A percentile compares a stretch with the other conserved stretches of the same genome.
phyloP scores from a whole-genome alignment of 2,329 filamentous ascomycete species.

The Macrophomina tecta region DNA sequence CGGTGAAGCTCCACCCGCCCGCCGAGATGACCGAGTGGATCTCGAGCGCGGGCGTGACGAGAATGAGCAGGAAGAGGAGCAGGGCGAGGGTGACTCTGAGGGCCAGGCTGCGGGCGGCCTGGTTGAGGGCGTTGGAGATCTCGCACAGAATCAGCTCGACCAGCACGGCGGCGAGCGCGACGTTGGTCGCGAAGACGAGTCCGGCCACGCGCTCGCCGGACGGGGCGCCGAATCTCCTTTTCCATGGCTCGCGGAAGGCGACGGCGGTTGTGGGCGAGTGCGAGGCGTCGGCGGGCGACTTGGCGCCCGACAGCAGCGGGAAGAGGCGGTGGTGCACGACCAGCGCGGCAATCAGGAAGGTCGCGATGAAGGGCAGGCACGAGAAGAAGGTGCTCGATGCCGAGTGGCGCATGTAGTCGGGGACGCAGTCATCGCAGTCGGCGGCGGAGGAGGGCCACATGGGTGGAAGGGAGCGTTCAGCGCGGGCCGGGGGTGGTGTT shows the following conservation, averaged over 20 bases:
- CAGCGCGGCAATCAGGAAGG: slow-evolving; percentile 68
- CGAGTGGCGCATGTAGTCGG: slow-evolving; percentile 52
- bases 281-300: slow-evolving; percentile 54
- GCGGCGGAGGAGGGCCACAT: slow-evolving; percentile 47
- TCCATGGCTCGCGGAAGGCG: slow-evolving; percentile 30
- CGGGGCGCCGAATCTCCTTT: slow-evolving; percentile 15
- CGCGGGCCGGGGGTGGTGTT: not conserved
- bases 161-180: slow-evolving; percentile 77
- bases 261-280: slow-evolving; percentile 60
- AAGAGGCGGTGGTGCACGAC: slow-evolving; percentile 73
- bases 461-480: slow-evolving; percentile 21
- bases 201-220: slow-evolving; percentile 57
- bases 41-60: slow-evolving; percentile 79
- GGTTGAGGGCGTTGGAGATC: slow-evolving; percentile 76
- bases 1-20: slow-evolving; percentile 64
- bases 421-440: slow-evolving; percentile 65
- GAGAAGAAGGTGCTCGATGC: slow-evolving; percentile 64
- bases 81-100: slow-evolving; percentile 73
- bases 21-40: slow-evolving; percentile 68
- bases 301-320: slow-evolving; percentile 68
- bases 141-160: slow-evolving; percentile 84
- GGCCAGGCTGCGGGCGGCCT: slow-evolving; percentile 69
- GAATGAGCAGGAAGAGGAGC: slow-evolving; percentile 73
- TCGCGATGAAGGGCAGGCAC: slow-evolving; percentile 70
- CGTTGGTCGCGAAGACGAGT: slow-evolving; percentile 74